phyloP scores from a whole-genome alignment of 192 early-diverging fungal species.

The Mortierella claussenii region DNA sequence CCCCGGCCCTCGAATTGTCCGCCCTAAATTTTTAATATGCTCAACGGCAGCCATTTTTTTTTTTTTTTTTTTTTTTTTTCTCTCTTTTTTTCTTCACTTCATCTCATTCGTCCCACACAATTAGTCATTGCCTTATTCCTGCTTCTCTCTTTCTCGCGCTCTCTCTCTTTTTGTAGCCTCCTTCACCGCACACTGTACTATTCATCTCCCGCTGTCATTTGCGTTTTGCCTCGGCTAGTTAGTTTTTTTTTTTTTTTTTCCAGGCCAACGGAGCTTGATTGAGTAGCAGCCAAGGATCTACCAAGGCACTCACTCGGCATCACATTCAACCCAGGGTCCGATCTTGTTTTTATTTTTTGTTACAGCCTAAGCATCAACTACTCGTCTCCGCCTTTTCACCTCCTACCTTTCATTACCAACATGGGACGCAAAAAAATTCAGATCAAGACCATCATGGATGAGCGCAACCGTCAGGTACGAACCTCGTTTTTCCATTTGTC shows the following conservation, averaged over 20 bases:
- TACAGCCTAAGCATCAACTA: neutral
- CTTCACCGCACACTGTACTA: too few species aligned
- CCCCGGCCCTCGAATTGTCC: too few species aligned
- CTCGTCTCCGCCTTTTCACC: neutral
- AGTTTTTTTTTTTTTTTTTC: too few species aligned
- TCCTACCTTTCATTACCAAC: neutral
- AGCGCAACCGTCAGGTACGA: slow-evolving; percentile 89
- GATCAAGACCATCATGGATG: slow-evolving; percentile 89
- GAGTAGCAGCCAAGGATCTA: too few species aligned
- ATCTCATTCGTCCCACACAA: neutral
- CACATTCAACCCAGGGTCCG: too few species aligned
- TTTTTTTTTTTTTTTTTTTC: neutral
- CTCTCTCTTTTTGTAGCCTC: neutral
- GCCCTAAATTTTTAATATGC: too few species aligned
- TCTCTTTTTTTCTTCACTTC: neutral
- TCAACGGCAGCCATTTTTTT: neutral
- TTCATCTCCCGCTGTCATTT: too few species aligned
- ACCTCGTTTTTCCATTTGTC: neutral
- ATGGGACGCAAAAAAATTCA: slow-evolving; percentile 98
- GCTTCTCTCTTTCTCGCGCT: too few species aligned
- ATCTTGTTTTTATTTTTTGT: neutral
- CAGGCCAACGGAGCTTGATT: too few species aligned
- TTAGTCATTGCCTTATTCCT: neutral
- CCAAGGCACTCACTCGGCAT: too few species aligned
- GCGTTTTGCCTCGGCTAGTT: too few species aligned